Conservation (phyloP, 179 eudicot genomes). For the Amaranthus tricolor region DNA sequence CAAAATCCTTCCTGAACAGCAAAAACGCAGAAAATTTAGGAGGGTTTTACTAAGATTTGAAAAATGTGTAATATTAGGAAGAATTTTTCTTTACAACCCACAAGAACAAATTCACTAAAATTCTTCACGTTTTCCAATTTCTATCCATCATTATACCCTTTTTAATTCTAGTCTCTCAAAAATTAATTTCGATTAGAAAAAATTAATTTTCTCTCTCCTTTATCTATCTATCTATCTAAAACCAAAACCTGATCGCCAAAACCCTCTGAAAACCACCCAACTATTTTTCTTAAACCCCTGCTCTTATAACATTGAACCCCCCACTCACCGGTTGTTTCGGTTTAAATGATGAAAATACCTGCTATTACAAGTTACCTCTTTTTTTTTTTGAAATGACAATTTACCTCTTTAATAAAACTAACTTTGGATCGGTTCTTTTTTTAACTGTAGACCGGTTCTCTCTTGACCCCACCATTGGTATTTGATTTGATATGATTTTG, state of each 20-base stretch:
- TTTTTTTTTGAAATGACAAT: too few species aligned
- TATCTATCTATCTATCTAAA: neutral
- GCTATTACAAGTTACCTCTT: slow-evolving; percentile 29
- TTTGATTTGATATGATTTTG: neutral
- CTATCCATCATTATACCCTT: slow-evolving; percentile 15
- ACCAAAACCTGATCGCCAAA: slow-evolving; percentile 31
- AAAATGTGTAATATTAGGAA: slow-evolving; percentile 16
- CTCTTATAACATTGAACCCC: slow-evolving; percentile 32
- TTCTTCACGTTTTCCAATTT: slow-evolving; percentile 25
- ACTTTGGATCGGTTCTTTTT: neutral
- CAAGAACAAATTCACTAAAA: neutral
- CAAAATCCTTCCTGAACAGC: slow-evolving; percentile 8
- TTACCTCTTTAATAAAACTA: neutral
- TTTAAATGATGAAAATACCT: slow-evolving; percentile 29
- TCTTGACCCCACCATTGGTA: slow-evolving; percentile 5
- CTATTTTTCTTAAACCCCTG: slow-evolving; percentile 45
- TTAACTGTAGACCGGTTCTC: neutral
- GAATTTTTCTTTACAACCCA: neutral
- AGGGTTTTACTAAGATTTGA: neutral
- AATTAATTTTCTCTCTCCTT: slow-evolving; percentile 14
- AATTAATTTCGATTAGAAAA: neutral
- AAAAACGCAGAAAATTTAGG: slow-evolving; percentile 13
- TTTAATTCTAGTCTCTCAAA: neutral
- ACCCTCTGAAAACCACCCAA: slow-evolving; percentile 56
- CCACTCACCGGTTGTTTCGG: slow-evolving; percentile 36